Base-by-base conservation (phyloP, 2,329 filamentous ascomycete species). In the Chaetothyriales sp. region DNA sequence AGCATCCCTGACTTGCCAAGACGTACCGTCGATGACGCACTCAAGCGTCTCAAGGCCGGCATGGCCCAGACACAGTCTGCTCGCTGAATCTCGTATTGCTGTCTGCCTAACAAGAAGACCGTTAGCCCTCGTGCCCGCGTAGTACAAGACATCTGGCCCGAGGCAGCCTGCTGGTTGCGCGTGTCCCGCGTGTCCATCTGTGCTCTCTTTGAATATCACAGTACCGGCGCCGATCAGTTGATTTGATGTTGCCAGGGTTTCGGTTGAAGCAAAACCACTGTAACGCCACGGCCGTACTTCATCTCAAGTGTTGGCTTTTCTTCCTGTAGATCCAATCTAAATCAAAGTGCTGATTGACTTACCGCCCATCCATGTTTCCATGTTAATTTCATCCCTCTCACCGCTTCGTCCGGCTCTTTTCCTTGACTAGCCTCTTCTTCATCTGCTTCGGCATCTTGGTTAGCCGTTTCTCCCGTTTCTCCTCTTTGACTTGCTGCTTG, bases 391-490 rank as follows among this genome's bases (percentile, higher is more conserved):
- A 65, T 62, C 72, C 77, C 65, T 77, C 82, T 44, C 49, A 62
- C 43, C 58, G 58, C 70, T 84, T 83, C 62, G 77, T 79, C 58
- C 79, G 72, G 51, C 78, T 73, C 15, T 75, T 74, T 55, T 73
- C 72, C 51, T 75, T 76, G 22, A 94, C 78, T 52, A 94, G 68
- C 65, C 84, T 86, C 74, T 95, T 96, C 77, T 98, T 98, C 32
- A 95, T 58, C 64, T 93, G 81, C 70, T 98, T 98, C 0, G 92
- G 90, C 70, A 98, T 94, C 74, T 98, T 98, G 3, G 86, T 84
- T 67, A 90, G 86, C 53, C 92, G 75, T 72, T 93, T 88, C 67
- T 95, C 89, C 36, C 87, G 81, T 72, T 95, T 95, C 62, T 89
- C 90, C 62, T 95, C 90, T 70, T 96, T 98, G 59, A 95, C 84